A percentile compares a stretch with the other conserved stretches of the same genome.
These are phyloP conservation scores for Dovyalis caffra DNA, from an alignment of 345 rosid species.

Conservation along the genomic window DNA sequence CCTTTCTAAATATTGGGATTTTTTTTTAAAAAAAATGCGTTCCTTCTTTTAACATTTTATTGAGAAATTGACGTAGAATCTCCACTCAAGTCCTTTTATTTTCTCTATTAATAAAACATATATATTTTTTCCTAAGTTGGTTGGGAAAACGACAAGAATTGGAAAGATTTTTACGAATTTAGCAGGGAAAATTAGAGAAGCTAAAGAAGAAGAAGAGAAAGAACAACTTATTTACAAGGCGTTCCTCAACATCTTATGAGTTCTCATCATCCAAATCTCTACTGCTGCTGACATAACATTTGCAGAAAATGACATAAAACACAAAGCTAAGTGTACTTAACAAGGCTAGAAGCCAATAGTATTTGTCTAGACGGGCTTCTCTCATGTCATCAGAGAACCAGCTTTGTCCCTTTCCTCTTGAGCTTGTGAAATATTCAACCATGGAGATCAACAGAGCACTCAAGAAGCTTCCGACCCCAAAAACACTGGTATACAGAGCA, in stretches of 20 bases:
- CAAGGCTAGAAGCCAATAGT: conserved; percentile 71
- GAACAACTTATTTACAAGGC: neutral
- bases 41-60: no score
- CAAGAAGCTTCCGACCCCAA: conserved; percentile 88
- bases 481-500: conserved; percentile 84
- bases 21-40: no score
- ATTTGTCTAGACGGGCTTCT: conserved; percentile 68
- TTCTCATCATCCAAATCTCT: conserved; percentile 30
- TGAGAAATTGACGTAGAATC: no score
- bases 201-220: neutral
- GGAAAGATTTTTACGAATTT: no score
- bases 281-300: conserved; percentile 37
- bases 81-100: no score
- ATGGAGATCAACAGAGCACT: conserved; percentile 71
- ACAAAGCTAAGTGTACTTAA: conserved; percentile 58
- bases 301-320: conserved; percentile 58
- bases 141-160: no score
- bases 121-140: no score
- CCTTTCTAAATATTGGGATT: no score
- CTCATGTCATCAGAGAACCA: conserved; percentile 96
- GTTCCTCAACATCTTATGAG: conserved; percentile 11
- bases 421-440: conserved; percentile 46
- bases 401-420: conserved; percentile 37
- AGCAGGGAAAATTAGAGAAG: neutral
- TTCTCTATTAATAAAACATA: no score